These are phyloP conservation scores for Rhizoclosmatium sp. DNA, from an alignment of 192 early-diverging fungal genomes.

Conservation along the genomic window DNA sequence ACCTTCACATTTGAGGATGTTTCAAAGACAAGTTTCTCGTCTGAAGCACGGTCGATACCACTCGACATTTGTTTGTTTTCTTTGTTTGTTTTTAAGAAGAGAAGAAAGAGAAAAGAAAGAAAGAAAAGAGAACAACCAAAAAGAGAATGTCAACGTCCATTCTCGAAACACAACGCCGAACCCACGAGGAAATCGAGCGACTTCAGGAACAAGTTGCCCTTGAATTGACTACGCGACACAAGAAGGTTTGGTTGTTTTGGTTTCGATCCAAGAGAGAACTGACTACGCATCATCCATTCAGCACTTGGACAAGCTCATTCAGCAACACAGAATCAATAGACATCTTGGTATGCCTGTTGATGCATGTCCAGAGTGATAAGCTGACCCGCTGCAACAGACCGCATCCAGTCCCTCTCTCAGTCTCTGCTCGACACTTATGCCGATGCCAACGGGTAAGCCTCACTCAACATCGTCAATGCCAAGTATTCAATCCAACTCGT, in stretches of 20 bases:
- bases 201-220: slow-evolving; percentile 87
- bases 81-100: background rate
- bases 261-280: background rate
- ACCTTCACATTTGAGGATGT: slow-evolving; percentile 88
- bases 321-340: slow-evolving; percentile 79
- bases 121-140: slow-evolving; percentile 19
- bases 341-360: slow-evolving; percentile 47
- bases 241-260: slow-evolving; percentile 58
- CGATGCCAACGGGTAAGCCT: slow-evolving; percentile 74
- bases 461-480: background rate
- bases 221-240: slow-evolving; percentile 78
- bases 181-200: slow-evolving; percentile 92
- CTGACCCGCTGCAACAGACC: slow-evolving; percentile 43
- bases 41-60: slow-evolving; percentile 14
- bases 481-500: slow-evolving; percentile 6
- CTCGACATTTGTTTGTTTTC: background rate
- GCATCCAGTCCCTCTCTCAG: slow-evolving; percentile 72
- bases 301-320: slow-evolving; percentile 81
- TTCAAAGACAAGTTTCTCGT: slow-evolving; percentile 65
- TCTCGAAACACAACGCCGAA: slow-evolving; percentile 76
- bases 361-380: background rate
- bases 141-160: background rate
- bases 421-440: slow-evolving; percentile 69
- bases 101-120: background rate
- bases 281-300: slow-evolving; percentile 15